These are phyloP conservation scores for Eugenia klotzschiana DNA, from an alignment of 441 rosid genomes.

Conservation along the genomic window DNA sequence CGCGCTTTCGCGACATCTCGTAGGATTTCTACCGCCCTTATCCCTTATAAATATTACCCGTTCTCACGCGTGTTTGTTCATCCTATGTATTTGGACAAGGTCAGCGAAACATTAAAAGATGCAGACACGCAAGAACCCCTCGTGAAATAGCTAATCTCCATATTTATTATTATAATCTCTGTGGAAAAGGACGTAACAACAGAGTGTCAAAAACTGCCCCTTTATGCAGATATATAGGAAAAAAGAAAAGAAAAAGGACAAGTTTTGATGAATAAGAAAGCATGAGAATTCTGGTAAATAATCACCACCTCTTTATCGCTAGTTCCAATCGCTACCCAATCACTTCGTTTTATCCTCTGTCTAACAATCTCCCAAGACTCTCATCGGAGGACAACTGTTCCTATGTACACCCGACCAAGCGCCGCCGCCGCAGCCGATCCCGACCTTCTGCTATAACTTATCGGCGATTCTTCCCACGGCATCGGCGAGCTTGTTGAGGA, in stretches of 20 bases:
- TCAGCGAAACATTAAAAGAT: not conserved
- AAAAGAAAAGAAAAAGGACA: not conserved
- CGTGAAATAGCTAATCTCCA: not conserved
- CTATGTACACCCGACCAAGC: slow-evolving; percentile 17
- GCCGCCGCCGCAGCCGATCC: not conserved
- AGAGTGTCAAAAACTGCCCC: not conserved
- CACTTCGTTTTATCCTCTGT: slow-evolving; percentile 10
- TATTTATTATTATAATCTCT: not conserved
- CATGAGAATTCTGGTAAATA: not conserved
- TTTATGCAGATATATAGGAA: not conserved
- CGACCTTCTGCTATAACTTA: slow-evolving; percentile 44
- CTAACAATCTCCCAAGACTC: slow-evolving; percentile 2
- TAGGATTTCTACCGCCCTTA: too few species aligned
- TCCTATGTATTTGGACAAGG: not conserved
- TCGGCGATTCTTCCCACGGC: slow-evolving; percentile 84
- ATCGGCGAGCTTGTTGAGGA: slow-evolving; percentile 80
- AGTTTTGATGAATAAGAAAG: not conserved
- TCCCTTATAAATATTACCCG: too few species aligned
- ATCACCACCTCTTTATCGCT: not conserved
- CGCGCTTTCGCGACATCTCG: too few species aligned
- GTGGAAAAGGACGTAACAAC: not conserved
- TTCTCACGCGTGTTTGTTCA: not conserved
- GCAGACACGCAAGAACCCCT: not conserved
- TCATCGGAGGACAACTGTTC: not conserved
- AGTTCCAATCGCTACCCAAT: not conserved